Conservation (phyloP, 495 filamentous ascomycete genomes). For the Haplographium delicatum region DNA sequence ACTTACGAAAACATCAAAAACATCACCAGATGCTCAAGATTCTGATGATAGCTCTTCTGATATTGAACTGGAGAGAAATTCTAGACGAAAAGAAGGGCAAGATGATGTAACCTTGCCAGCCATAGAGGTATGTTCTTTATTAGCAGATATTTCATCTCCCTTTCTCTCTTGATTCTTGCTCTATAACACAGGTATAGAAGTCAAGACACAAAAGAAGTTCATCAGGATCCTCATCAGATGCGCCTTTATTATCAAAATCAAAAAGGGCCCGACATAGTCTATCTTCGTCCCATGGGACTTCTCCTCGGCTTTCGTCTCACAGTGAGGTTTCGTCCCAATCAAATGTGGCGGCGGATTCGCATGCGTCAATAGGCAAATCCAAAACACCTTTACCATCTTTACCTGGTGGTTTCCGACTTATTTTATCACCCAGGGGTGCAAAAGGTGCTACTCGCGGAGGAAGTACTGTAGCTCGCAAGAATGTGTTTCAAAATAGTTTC, state of each 20-base stretch:
- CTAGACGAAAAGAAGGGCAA: no score
- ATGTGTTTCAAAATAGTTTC: conserved; percentile 14
- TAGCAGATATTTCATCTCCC: no score
- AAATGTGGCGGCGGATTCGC: no score
- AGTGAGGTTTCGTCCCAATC: no score
- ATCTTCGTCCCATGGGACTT: neutral
- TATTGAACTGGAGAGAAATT: neutral
- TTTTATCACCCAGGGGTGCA: neutral
- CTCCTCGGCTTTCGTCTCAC: no score
- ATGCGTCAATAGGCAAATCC: no score
- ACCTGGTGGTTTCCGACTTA: neutral
- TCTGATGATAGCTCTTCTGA: neutral
- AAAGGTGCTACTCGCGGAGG: conserved; percentile 19
- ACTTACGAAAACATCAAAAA: no score
- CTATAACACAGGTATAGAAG: no score
- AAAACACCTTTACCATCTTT: no score
- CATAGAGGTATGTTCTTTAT: no score
- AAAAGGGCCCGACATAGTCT: neutral
- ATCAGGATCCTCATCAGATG: conserved; percentile 5
- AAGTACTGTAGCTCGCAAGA: conserved; percentile 8
- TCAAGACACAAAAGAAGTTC: neutral
- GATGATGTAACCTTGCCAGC: no score
- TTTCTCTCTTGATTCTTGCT: no score
- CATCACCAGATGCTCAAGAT: neutral
- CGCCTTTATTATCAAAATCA: neutral